A percentile compares a stretch with the other conserved stretches of the same genome.
Evolutionary conservation across 495 filamentous ascomycete genomes (phyloP).

Genomic region (Chaetomium cochliodes): DNA sequence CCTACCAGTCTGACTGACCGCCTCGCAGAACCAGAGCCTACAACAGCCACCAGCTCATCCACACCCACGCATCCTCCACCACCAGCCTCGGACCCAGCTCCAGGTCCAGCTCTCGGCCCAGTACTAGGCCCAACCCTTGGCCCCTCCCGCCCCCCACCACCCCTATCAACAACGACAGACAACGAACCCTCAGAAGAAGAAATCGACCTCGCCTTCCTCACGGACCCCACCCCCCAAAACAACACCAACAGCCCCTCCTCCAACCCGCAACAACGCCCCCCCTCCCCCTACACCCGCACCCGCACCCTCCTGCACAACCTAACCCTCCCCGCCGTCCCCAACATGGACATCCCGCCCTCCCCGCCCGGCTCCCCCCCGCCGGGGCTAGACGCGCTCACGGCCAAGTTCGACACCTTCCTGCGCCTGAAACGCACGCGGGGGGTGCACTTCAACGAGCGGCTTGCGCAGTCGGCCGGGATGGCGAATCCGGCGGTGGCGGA

Average conservation of each 20-base stretch:
- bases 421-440: slow-evolving; percentile 74
- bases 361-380: slow-evolving; percentile 73
- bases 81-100: neutral
- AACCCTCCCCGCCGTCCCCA: slow-evolving; percentile 77
- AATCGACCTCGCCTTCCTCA: slow-evolving; percentile 30
- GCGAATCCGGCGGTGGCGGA: slow-evolving; percentile 77
- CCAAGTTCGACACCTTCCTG: slow-evolving; percentile 82
- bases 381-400: slow-evolving; percentile 50
- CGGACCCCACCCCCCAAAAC: neutral
- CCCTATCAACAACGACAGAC: slow-evolving; percentile 8
- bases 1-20: neutral
- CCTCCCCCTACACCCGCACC: slow-evolving; percentile 67
- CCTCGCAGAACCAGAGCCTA: neutral
- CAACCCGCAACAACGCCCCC: slow-evolving; percentile 41
- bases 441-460: slow-evolving; percentile 85
- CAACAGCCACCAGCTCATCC: neutral
- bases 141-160: slow-evolving; percentile 22
- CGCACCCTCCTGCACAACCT: slow-evolving; percentile 71
- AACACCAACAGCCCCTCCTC: slow-evolving; percentile 2
- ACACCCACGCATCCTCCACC: neutral
- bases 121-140: slow-evolving; percentile 38
- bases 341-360: slow-evolving; percentile 79
- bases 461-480: slow-evolving; percentile 66
- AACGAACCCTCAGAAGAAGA: slow-evolving; percentile 8
- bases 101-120: slow-evolving; percentile 25